phyloP scores from a whole-genome alignment of 169 alveolate species.

The Ichthyophthirius multifiliis region DNA sequence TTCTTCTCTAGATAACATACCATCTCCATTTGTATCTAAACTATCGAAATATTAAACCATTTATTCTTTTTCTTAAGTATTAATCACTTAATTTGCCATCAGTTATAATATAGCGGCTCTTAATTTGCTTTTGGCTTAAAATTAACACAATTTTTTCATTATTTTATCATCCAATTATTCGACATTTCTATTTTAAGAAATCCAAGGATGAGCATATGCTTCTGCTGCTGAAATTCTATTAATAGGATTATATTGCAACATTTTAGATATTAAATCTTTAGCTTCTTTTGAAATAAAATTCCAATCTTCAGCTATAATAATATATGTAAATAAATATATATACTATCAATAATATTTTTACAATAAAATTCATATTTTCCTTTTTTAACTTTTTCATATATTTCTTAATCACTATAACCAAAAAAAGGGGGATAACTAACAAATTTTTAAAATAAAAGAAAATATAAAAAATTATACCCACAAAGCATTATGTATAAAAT shows the following conservation, averaged over 20 bases:
- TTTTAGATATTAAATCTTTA: constrained; percentile 17
- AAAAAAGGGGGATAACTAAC: constrained; percentile 7
- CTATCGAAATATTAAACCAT: constrained; percentile 16
- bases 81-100: constrained; percentile 40
- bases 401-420: constrained; percentile 14
- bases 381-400: constrained; percentile 21
- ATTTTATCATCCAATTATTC: constrained; percentile 10
- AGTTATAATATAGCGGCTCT: constrained; percentile 10
- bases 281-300: constrained; percentile 1
- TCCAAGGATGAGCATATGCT: constrained; percentile 25
- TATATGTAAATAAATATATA: background rate
- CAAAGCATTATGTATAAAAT: constrained; percentile 25
- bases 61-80: constrained; percentile 17
- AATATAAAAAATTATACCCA: background rate
- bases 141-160: background rate
- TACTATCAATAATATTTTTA: background rate
- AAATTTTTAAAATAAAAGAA: background rate
- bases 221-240: constrained; percentile 20
- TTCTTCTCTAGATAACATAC: constrained; percentile 36
- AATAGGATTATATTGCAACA: background rate
- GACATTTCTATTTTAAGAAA: background rate
- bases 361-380: constrained; percentile 20
- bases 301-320: background rate
- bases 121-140: background rate
- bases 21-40: constrained; percentile 48